Evolutionary conservation across 2,329 filamentous ascomycete genomes (phyloP).

Genomic region (Nigrograna mackinnonii): DNA sequence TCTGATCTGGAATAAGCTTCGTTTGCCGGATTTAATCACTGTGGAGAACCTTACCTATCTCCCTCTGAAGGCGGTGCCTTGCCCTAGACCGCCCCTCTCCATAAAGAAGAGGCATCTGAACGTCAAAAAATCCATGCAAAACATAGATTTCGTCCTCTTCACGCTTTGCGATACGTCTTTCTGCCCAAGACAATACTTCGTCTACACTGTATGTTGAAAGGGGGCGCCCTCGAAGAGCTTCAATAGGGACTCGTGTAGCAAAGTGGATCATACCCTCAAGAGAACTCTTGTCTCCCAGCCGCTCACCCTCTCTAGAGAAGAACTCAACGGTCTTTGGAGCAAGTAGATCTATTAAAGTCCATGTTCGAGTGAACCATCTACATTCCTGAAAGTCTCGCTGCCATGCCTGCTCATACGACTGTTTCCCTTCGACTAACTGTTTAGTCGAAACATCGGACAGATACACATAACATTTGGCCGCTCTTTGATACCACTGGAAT

Average conservation of each 20-base stretch:
- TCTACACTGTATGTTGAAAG: neutral
- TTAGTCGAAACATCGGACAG: neutral
- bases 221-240: neutral
- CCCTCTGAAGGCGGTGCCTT: neutral
- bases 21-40: neutral
- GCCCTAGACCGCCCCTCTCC: neutral
- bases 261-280: neutral
- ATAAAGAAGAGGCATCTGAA: neutral
- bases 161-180: neutral
- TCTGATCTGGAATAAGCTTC: neutral
- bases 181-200: neutral
- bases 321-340: neutral
- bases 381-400: neutral
- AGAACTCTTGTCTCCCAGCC: neutral
- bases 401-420: neutral
- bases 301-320: neutral
- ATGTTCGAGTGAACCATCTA: neutral
- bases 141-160: neutral
- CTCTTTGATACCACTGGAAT: neutral
- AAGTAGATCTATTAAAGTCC: neutral
- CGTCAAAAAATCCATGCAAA: neutral
- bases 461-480: constrained; percentile 1
- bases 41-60: neutral
- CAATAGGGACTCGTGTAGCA: neutral
- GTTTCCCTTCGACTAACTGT: neutral